Evolutionary conservation across 352 stramenopile species (phyloP).

Genomic region (Globisporangium emineosum): DNA sequence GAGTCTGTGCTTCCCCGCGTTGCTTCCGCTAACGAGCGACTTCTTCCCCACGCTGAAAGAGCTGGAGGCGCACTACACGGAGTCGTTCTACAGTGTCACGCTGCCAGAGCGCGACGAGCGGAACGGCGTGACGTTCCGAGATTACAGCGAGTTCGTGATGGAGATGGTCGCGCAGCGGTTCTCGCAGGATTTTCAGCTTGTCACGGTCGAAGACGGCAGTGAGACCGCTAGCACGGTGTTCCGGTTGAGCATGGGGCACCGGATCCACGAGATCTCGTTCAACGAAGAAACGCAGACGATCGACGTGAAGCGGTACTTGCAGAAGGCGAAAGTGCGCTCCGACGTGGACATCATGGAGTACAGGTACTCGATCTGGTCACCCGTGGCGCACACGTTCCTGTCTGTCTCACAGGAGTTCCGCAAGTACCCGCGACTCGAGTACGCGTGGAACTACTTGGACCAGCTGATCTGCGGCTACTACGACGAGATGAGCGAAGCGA

Average conservation of each 20-base stretch:
- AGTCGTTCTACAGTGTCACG: slow-evolving; percentile 86
- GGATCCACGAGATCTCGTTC: slow-evolving; percentile 86
- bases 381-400: slow-evolving; percentile 57
- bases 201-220: slow-evolving; percentile 48
- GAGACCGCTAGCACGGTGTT: slow-evolving; percentile 44
- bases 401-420: slow-evolving; percentile 75
- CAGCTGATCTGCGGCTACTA: slow-evolving; percentile 86
- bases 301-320: slow-evolving; percentile 82
- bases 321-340: slow-evolving; percentile 50
- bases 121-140: slow-evolving; percentile 58
- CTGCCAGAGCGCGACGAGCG: slow-evolving; percentile 68
- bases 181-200: slow-evolving; percentile 86
- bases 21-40: slow-evolving; percentile 91
- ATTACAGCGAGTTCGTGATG: slow-evolving; percentile 77
- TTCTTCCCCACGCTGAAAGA: slow-evolving; percentile 82
- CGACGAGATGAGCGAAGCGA: slow-evolving; percentile 83
- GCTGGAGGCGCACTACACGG: slow-evolving; percentile 74
- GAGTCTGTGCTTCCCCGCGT: slow-evolving; percentile 93
- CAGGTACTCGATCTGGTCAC: slow-evolving; percentile 77
- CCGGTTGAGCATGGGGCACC: slow-evolving; percentile 82
- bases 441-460: slow-evolving; percentile 86
- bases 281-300: slow-evolving; percentile 85
- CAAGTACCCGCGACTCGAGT: slow-evolving; percentile 78
- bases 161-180: slow-evolving; percentile 86
- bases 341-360: slow-evolving; percentile 85